These are phyloP conservation scores for Phytophthora sojae DNA, from an alignment of 352 stramenopile species.

Conservation along the genomic window DNA sequence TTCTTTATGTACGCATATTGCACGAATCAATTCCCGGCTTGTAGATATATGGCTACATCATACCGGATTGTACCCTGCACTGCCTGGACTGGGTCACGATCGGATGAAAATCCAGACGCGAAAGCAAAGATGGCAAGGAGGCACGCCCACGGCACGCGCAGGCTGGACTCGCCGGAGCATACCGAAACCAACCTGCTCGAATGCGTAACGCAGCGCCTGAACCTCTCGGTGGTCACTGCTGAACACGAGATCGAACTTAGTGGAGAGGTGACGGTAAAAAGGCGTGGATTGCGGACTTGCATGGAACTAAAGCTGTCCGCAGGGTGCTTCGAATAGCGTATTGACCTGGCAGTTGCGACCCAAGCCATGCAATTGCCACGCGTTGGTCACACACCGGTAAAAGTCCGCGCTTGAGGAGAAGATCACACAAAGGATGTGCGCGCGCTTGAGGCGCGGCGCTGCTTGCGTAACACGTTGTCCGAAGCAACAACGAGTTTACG, in stretches of 20 bases:
- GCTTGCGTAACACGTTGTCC: not conserved
- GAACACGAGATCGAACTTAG: conserved; percentile 11
- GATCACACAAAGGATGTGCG: conserved; percentile 14
- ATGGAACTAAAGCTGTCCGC: too few relatives aligned
- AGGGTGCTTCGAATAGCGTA: too few relatives aligned
- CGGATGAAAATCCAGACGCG: conserved; percentile 37
- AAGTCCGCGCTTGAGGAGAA: not conserved
- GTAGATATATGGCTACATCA: not conserved
- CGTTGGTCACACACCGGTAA: not conserved
- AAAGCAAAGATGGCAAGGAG: conserved; percentile 7
- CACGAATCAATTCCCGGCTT: not conserved
- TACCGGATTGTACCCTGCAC: conserved; percentile 1
- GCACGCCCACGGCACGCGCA: conserved; percentile 20
- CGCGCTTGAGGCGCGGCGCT: not conserved
- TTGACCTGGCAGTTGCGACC: too few relatives aligned
- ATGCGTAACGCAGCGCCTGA: too few relatives aligned
- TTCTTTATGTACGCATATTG: not conserved
- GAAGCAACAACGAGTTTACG: conserved; percentile 7
- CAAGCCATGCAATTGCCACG: not conserved
- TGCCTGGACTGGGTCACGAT: conserved; percentile 12
- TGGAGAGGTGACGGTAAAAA: conserved; percentile 9
- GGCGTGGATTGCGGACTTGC: not conserved
- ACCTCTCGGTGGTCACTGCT: conserved; percentile 9
- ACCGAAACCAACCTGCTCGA: conserved; percentile 20
- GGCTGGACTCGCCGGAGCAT: conserved; percentile 16